These are phyloP conservation scores for Ulvella scutata DNA, from an alignment of 139 green algal genomes.

Conservation along the genomic window DNA sequence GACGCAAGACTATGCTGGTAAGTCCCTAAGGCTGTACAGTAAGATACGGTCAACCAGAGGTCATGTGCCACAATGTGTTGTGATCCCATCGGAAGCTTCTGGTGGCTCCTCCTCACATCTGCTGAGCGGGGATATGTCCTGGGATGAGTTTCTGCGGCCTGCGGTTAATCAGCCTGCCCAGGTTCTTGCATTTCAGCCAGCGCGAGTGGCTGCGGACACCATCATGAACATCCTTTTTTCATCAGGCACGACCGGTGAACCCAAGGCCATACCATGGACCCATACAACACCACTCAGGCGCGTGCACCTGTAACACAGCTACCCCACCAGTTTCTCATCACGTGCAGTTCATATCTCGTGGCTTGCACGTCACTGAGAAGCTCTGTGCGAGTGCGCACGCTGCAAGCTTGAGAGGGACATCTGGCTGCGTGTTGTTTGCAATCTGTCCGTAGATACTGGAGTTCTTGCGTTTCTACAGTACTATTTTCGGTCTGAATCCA, in stretches of 20 bases:
- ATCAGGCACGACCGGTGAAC: slow-evolving; percentile 79
- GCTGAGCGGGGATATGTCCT: slow-evolving; percentile 25
- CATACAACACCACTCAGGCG: slow-evolving; percentile 67
- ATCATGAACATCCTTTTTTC: slow-evolving; percentile 77
- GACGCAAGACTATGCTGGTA: slow-evolving; percentile 50
- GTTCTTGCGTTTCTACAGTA: too few relatives aligned
- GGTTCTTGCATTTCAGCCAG: slow-evolving; percentile 5
- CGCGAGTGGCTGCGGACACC: slow-evolving; percentile 21
- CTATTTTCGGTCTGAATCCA: too few relatives aligned
- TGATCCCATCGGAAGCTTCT: slow-evolving; percentile 7
- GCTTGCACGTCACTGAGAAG: too few relatives aligned
- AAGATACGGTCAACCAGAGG: slow-evolving; percentile 25
- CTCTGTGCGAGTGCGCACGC: too few relatives aligned
- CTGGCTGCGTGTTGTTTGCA: too few relatives aligned
- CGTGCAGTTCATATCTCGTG: too few relatives aligned
- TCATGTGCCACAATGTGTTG: slow-evolving; percentile 7
- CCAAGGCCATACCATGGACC: slow-evolving; percentile 88
- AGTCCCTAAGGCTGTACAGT: slow-evolving; percentile 53
- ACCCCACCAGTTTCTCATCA: too few relatives aligned
- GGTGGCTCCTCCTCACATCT: slow-evolving; percentile 7
- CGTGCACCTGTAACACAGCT: not conserved
- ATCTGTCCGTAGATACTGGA: too few relatives aligned
- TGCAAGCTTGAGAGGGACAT: too few relatives aligned
- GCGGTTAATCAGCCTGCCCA: not conserved
- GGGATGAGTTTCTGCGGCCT: slow-evolving; percentile 26